These are phyloP conservation scores for Seminavis robusta DNA, from an alignment of 108 stramenopile species.

Conservation along the genomic window DNA sequence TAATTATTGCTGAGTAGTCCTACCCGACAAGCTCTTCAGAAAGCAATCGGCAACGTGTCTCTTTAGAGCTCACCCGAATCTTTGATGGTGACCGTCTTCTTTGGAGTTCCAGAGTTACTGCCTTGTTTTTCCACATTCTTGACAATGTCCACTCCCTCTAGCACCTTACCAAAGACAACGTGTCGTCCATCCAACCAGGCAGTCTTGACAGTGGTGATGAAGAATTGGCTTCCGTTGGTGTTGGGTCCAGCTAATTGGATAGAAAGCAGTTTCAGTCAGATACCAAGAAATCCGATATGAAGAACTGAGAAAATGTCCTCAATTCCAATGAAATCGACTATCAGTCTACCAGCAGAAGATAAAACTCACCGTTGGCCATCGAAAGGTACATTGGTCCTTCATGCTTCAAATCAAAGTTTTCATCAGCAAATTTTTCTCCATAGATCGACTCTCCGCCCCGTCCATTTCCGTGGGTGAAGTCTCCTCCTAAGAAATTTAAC, in stretches of 20 bases:
- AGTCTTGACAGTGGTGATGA: slow-evolving; percentile 97
- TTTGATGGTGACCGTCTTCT: slow-evolving; percentile 72
- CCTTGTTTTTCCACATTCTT: slow-evolving; percentile 81
- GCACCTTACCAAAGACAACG: slow-evolving; percentile 97
- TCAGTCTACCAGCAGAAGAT: too few relatives aligned
- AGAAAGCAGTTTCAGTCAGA: too few relatives aligned
- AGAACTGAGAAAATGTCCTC: too few relatives aligned
- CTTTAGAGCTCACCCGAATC: slow-evolving; percentile 88
- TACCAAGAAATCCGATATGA: too few relatives aligned
- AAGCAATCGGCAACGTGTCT: too few relatives aligned
- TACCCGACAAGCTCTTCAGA: too few relatives aligned
- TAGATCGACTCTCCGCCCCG: slow-evolving; percentile 72
- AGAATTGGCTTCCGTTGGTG: slow-evolving; percentile 95
- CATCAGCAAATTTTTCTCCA: slow-evolving; percentile 90
- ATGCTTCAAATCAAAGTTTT: slow-evolving; percentile 84
- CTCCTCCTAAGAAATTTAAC: too few relatives aligned
- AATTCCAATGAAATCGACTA: too few relatives aligned
- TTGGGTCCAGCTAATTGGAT: slow-evolving; percentile 14
- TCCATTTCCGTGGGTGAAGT: slow-evolving; percentile 78
- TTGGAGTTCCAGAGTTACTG: slow-evolving; percentile 66
- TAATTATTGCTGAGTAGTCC: too few relatives aligned
- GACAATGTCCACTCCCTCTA: slow-evolving; percentile 92
- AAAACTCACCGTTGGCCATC: slow-evolving; percentile 90
- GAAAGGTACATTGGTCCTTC: slow-evolving; percentile 85
- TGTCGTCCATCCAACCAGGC: slow-evolving; percentile 92